Evolutionary conservation across 2,329 filamentous ascomycete genomes (phyloP).

Genomic region (Penicillium oxalicum): DNA sequence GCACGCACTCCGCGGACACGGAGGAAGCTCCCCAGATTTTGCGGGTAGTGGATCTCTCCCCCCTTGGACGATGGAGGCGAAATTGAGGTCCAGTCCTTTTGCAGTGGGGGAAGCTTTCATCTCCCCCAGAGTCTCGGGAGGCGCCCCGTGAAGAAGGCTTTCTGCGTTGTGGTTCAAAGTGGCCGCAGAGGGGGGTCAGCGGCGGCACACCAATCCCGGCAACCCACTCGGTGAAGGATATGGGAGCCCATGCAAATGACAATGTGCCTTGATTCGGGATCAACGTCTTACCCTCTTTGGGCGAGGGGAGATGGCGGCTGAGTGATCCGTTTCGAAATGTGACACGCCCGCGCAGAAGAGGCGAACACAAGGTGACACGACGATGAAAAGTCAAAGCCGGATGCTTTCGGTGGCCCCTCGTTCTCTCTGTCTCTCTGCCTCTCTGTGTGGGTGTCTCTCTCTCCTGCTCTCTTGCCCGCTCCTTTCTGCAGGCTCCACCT

Average conservation of each 20-base stretch:
- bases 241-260: neutral
- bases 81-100: conserved; percentile 3
- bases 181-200: neutral
- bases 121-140: conserved; percentile 1
- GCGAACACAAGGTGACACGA: too few species aligned
- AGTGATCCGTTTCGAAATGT: conserved; percentile 1
- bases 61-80: neutral
- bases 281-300: conserved; percentile 1
- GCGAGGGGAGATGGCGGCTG: conserved; percentile 1
- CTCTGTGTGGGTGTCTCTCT: too few species aligned
- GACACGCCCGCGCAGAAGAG: neutral
- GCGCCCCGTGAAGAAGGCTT: neutral
- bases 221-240: neutral
- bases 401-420: too few species aligned
- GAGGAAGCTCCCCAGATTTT: conserved; percentile 9
- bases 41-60: neutral
- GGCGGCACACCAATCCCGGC: too few species aligned
- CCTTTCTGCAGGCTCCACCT: too few species aligned
- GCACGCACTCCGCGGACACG: conserved; percentile 19
- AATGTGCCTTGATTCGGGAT: neutral
- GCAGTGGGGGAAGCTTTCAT: neutral
- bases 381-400: too few species aligned
- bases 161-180: conserved; percentile 2
- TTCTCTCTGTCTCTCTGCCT: too few species aligned
- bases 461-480: too few species aligned